Evolutionary conservation across 306 rosid genomes (phyloP).

Genomic region (Pyrus betulifolia): DNA sequence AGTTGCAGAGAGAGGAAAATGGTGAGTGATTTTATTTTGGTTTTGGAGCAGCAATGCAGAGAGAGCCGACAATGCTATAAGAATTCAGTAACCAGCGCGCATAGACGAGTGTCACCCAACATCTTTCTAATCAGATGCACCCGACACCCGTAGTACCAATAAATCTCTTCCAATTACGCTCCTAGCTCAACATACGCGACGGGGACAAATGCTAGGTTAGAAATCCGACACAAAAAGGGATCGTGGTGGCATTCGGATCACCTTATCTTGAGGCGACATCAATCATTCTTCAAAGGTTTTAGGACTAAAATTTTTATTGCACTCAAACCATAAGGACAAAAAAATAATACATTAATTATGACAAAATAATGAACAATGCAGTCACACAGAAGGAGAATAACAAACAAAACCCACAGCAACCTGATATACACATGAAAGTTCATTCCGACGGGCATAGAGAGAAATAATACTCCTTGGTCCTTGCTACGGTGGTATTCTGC

Average conservation of each 20-base stretch:
- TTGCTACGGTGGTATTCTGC: constrained; percentile 15
- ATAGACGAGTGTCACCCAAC: too few species aligned
- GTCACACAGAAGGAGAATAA: constrained; percentile 49
- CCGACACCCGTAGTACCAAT: not conserved
- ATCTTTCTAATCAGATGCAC: too few species aligned
- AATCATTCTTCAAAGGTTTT: not conserved
- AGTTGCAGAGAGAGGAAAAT: too few species aligned
- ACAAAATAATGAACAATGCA: constrained; percentile 43
- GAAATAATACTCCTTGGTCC: constrained; percentile 16
- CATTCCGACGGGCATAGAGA: constrained; percentile 25
- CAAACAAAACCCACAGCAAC: constrained; percentile 54
- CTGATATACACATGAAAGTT: constrained; percentile 40
- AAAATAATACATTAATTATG: constrained; percentile 27
- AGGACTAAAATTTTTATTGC: not conserved
- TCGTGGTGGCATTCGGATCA: too few species aligned
- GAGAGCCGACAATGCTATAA: too few species aligned
- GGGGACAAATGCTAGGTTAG: not conserved
- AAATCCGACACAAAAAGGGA: not conserved
- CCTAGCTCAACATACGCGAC: not conserved
- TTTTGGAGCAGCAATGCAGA: too few species aligned
- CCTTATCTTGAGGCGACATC: not conserved
- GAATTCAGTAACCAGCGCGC: too few species aligned
- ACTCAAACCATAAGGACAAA: not conserved
- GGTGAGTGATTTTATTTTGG: too few species aligned
- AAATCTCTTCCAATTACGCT: not conserved